Percentiles rank a stretch among this genome's conserved stretches.
These are phyloP conservation scores for Protomyces pachydermus DNA, from an alignment of 1,139 yeast species.

Conservation along the genomic window DNA sequence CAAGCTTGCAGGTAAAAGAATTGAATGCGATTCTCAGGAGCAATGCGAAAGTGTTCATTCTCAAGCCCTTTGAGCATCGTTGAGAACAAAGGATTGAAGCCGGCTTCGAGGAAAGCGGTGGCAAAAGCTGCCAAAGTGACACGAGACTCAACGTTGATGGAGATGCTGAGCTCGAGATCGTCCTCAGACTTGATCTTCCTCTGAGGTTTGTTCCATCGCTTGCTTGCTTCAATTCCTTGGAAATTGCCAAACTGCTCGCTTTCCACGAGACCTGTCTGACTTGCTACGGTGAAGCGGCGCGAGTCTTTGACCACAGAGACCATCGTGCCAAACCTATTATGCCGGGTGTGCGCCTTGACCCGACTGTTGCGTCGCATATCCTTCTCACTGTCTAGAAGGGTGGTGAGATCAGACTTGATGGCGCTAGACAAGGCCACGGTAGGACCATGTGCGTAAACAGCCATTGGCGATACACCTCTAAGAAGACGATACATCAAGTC, in stretches of 20 bases:
- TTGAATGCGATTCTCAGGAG: constrained; percentile 43
- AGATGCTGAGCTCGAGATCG: constrained; percentile 34
- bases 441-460: constrained; percentile 32
- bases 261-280: constrained; percentile 44
- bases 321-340: constrained; percentile 86
- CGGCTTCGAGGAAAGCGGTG: constrained; percentile 61
- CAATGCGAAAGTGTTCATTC: constrained; percentile 41
- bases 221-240: constrained; percentile 52
- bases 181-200: constrained; percentile 27
- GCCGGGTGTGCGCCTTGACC: constrained; percentile 50
- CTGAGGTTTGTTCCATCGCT: constrained; percentile 54
- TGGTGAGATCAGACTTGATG: constrained; percentile 42
- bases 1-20: constrained; percentile 65
- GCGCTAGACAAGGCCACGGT: not conserved
- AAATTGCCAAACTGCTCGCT: constrained; percentile 10
- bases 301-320: constrained; percentile 61
- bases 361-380: constrained; percentile 43
- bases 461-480: constrained; percentile 50
- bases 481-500: constrained; percentile 66
- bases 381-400: constrained; percentile 56
- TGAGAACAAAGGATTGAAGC: constrained; percentile 63
- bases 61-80: constrained; percentile 52
- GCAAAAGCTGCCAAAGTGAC: constrained; percentile 47
- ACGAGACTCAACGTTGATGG: constrained; percentile 41
- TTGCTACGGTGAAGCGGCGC: constrained; percentile 64